These are phyloP conservation scores for Tagetes erecta DNA, from an alignment of 129 eudicot species.

Conservation along the genomic window DNA sequence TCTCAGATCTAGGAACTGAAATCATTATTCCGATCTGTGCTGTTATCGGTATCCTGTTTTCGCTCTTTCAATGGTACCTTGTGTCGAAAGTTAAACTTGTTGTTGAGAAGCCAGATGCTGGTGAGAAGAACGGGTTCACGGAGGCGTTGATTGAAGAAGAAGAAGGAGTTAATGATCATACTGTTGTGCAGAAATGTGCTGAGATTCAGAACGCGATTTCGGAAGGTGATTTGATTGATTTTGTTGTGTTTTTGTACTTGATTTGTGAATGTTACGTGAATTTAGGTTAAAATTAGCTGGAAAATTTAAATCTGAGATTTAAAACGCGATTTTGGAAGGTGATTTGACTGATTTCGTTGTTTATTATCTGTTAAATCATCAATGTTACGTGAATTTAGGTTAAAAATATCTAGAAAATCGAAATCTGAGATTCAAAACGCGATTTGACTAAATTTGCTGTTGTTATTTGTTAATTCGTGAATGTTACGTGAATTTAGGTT, in stretches of 20 bases:
- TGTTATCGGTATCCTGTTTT: slow-evolving; percentile 56
- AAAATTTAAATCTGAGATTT: slow-evolving; percentile 6
- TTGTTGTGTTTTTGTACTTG: neutral
- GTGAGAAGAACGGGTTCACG: slow-evolving; percentile 43
- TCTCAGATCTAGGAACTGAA: slow-evolving; percentile 64
- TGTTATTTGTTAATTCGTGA: too few species aligned
- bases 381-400: neutral
- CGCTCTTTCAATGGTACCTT: slow-evolving; percentile 58
- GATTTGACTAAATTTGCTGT: too few species aligned
- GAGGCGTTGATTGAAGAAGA: slow-evolving; percentile 70
- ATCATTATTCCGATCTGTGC: slow-evolving; percentile 67
- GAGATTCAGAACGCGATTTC: slow-evolving; percentile 70
- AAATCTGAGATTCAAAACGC: slow-evolving; percentile 1
- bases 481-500: neutral
- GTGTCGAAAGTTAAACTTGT: slow-evolving; percentile 58
- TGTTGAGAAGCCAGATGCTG: slow-evolving; percentile 25
- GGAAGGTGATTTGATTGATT: slow-evolving; percentile 41
- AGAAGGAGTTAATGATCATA: slow-evolving; percentile 56
- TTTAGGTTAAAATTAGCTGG: neutral
- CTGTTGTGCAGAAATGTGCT: slow-evolving; percentile 59
- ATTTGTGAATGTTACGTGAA: neutral
- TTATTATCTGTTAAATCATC: too few species aligned
- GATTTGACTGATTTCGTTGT: too few species aligned
- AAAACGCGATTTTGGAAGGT: too few species aligned
- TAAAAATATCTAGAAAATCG: neutral